A percentile compares a stretch with the other conserved stretches of the same genome.
Conservation (phyloP, 2,329 filamentous ascomycete genomes). For the Paraphoma sp. region DNA sequence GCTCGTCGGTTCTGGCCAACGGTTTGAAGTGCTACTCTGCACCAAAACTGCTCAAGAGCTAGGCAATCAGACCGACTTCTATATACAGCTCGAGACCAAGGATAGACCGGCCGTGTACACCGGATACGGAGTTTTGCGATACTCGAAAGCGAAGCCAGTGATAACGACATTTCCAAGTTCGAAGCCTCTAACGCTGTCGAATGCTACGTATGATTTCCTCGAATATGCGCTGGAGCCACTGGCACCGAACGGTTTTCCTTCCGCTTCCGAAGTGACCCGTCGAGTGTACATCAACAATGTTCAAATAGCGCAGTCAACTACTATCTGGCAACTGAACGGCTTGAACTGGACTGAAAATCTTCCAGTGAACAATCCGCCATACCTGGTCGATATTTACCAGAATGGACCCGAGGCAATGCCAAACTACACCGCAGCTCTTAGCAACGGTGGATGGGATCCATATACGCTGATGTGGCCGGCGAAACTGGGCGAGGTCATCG, state of each 20-base stretch:
- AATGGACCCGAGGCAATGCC: slow-evolving; percentile 57
- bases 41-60: slow-evolving; percentile 60
- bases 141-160: slow-evolving; percentile 6
- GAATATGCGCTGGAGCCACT: slow-evolving; percentile 49
- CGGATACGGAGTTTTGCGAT: slow-evolving; percentile 59
- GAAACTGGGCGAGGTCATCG: slow-evolving; percentile 62
- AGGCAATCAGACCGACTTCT: slow-evolving; percentile 47
- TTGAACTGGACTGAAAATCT: slow-evolving; percentile 26
- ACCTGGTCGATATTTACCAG: slow-evolving; percentile 61
- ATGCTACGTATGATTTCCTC: slow-evolving; percentile 45
- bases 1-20: slow-evolving; percentile 65
- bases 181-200: slow-evolving; percentile 38
- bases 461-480: slow-evolving; percentile 59
- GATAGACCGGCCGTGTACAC: slow-evolving; percentile 55
- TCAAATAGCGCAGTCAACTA: slow-evolving; percentile 22
- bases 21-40: slow-evolving; percentile 64
- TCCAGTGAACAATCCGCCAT: slow-evolving; percentile 45
- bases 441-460: slow-evolving; percentile 63
- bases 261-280: slow-evolving; percentile 43
- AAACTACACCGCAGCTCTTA: slow-evolving; percentile 58
- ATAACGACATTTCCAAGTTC: slow-evolving; percentile 15
- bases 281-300: slow-evolving; percentile 38
- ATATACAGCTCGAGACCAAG: slow-evolving; percentile 58
- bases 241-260: slow-evolving; percentile 39
- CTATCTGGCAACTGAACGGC: slow-evolving; percentile 32